These are phyloP conservation scores for Phytophthora meadii DNA, from an alignment of 352 stramenopile species.

Conservation along the genomic window DNA sequence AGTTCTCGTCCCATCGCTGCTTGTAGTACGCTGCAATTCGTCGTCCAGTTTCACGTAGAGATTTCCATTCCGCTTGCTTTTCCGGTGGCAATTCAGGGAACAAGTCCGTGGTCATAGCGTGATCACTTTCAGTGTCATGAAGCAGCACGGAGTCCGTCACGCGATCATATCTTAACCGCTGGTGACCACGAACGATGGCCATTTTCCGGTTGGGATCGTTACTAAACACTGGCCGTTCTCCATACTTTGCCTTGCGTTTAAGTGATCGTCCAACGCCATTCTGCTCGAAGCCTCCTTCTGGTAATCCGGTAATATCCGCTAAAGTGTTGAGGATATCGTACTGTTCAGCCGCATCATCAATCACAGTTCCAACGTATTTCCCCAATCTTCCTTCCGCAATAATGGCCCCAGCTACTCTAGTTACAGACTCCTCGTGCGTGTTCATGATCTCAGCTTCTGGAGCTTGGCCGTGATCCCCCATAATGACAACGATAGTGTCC, in stretches of 20 bases:
- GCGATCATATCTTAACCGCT: constrained; percentile 50
- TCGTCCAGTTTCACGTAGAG: constrained; percentile 36
- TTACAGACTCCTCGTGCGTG: constrained; percentile 51
- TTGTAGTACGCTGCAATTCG: constrained; percentile 50
- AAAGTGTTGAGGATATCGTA: constrained; percentile 71
- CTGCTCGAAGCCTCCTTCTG: constrained; percentile 53
- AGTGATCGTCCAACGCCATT: constrained; percentile 62
- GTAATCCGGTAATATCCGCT: constrained; percentile 63
- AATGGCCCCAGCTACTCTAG: constrained; percentile 46
- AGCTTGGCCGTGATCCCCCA: constrained; percentile 61
- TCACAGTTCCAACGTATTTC: constrained; percentile 37
- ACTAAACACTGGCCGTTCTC: constrained; percentile 45
- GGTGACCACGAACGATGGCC: constrained; percentile 46
- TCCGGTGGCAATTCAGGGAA: constrained; percentile 31
- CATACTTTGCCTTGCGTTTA: constrained; percentile 38
- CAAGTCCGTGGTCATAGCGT: constrained; percentile 44
- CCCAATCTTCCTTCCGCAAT: constrained; percentile 58
- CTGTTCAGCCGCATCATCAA: constrained; percentile 52
- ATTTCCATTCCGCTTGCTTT: constrained; percentile 30
- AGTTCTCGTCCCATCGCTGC: constrained; percentile 49
- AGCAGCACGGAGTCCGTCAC: constrained; percentile 48
- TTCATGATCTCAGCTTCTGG: constrained; percentile 52
- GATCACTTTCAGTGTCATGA: constrained; percentile 52
- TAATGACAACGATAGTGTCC: constrained; percentile 66
- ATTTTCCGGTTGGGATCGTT: constrained; percentile 64